These are phyloP conservation scores for Ceratocystis alfenasii DNA, from an alignment of 2,329 filamentous ascomycete genomes.

Conservation along the genomic window DNA sequence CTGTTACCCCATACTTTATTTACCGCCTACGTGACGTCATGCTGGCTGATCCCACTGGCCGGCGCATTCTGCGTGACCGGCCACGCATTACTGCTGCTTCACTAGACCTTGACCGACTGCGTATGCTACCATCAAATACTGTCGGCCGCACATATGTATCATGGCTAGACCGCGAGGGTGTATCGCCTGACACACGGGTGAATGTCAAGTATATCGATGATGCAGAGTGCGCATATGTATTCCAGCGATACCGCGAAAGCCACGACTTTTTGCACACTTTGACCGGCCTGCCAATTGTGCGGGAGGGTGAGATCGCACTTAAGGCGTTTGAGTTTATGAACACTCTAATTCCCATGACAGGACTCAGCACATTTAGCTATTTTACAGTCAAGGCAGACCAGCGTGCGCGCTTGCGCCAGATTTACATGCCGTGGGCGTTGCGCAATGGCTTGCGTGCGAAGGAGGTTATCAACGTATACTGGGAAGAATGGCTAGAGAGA, in stretches of 20 bases:
- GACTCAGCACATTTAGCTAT: conserved; percentile 70
- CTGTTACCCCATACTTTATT: conserved; percentile 90
- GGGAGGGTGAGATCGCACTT: conserved; percentile 94
- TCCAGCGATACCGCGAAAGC: conserved; percentile 94
- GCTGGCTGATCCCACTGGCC: conserved; percentile 71
- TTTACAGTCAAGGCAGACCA: conserved; percentile 76
- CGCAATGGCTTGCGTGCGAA: conserved; percentile 63
- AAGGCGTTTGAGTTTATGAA: conserved; percentile 98
- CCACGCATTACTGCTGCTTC: conserved; percentile 76
- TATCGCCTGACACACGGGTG: conserved; percentile 79
- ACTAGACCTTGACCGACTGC: conserved; percentile 54
- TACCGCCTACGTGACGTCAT: conserved; percentile 82
- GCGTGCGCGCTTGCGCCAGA: conserved; percentile 57
- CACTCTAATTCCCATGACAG: conserved; percentile 89
- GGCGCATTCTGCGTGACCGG: conserved; percentile 79
- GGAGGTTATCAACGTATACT: conserved; percentile 91
- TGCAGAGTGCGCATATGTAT: conserved; percentile 91
- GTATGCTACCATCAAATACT: conserved; percentile 56
- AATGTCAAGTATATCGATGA: conserved; percentile 84
- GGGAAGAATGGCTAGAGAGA: conserved; percentile 85
- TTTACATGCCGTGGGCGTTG: conserved; percentile 84
- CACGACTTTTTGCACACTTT: conserved; percentile 97
- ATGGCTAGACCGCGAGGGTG: conserved; percentile 91
- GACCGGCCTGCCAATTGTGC: conserved; percentile 75
- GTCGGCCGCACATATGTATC: conserved; percentile 72